Percentiles rank a stretch among this genome's conserved stretches.
These are phyloP conservation scores for Paecilomyces dactylethromorphus DNA, from an alignment of 2,329 filamentous ascomycete genomes.

Conservation along the genomic window DNA sequence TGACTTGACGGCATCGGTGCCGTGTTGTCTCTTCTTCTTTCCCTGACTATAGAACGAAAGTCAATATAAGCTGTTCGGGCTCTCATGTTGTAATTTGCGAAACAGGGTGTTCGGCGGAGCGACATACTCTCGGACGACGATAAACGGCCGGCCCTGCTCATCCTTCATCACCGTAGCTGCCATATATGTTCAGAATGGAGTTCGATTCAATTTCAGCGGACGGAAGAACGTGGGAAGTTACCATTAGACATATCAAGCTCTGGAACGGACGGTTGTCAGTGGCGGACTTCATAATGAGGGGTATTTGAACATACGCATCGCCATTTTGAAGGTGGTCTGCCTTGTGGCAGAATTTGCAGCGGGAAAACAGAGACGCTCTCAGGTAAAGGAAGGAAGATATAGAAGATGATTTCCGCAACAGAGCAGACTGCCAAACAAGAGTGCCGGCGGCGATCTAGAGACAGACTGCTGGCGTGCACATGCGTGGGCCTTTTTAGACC, in stretches of 20 bases:
- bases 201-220: constrained; percentile 16
- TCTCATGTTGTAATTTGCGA: neutral
- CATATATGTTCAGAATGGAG: constrained; percentile 7
- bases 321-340: constrained; percentile 37
- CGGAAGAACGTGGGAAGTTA: constrained; percentile 13
- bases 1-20: constrained; percentile 94
- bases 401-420: constrained; percentile 6
- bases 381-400: constrained; percentile 4
- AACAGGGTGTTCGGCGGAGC: neutral
- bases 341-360: constrained; percentile 19
- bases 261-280: constrained; percentile 22
- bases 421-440: constrained; percentile 7
- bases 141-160: constrained; percentile 94
- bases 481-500: constrained; percentile 14
- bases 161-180: constrained; percentile 80
- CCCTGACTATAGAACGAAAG: constrained; percentile 61
- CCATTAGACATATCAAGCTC: constrained; percentile 45
- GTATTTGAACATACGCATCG: constrained; percentile 39
- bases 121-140: constrained; percentile 91
- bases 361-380: constrained; percentile 6
- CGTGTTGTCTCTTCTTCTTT: constrained; percentile 94
- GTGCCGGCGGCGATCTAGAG: constrained; percentile 18
- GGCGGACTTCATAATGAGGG: constrained; percentile 27
- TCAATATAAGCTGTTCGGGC: constrained; percentile 7
- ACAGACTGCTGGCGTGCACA: constrained; percentile 11